These are phyloP conservation scores for Bonia amplexicaulis DNA, from an alignment of 176 grass and related monocot species.

Conservation along the genomic window DNA sequence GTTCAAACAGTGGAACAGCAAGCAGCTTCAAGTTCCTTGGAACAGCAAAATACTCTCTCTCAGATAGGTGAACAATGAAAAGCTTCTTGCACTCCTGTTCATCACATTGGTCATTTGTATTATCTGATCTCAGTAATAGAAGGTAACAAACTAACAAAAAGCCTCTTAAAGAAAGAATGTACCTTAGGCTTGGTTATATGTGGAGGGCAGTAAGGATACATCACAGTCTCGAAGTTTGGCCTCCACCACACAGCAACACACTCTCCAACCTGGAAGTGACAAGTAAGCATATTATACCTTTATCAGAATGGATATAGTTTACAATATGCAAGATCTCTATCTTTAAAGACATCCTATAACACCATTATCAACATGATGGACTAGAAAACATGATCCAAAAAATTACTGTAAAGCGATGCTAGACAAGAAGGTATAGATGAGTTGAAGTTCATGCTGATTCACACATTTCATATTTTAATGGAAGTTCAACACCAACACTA, in stretches of 20 bases:
- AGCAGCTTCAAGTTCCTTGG: constrained; percentile 98
- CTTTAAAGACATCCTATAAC: not conserved
- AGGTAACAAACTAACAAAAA: not conserved
- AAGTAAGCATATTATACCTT: not conserved
- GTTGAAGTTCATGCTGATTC: not conserved
- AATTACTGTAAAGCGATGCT: not conserved
- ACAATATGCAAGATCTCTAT: not conserved
- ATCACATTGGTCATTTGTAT: constrained; percentile 6
- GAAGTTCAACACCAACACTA: not conserved
- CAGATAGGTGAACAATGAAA: constrained; percentile 91
- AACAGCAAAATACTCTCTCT: constrained; percentile 98
- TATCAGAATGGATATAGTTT: not conserved
- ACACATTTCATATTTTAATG: not conserved
- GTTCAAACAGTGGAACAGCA: constrained; percentile 97
- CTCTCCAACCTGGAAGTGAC: constrained; percentile 75
- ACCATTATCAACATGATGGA: not conserved
- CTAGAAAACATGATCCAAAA: not conserved
- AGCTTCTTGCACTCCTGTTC: constrained; percentile 97
- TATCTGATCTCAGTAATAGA: not conserved
- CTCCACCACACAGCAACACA: constrained; percentile 99
- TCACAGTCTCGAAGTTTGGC: constrained; percentile 97
- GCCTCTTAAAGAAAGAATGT: constrained; percentile 7
- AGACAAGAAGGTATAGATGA: not conserved
- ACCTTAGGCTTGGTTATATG: constrained; percentile 99
- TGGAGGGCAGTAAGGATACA: constrained; percentile 99